Conservation (phyloP, 2,329 filamentous ascomycete species). For the Monosporascus sp. region DNA sequence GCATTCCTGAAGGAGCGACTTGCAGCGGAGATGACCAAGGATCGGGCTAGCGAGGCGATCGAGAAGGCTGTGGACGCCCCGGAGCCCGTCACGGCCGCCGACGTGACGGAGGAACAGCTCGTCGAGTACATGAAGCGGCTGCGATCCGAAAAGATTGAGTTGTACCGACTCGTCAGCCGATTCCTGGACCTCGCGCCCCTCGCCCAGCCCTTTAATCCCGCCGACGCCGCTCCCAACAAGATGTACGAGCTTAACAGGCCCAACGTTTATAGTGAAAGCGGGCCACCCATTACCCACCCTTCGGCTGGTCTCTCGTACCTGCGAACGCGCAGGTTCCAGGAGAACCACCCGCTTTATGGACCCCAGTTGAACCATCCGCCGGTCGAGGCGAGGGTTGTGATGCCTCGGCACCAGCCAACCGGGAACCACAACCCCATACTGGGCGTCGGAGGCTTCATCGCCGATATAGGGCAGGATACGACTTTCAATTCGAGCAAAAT, state of each 20-base stretch:
- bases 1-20: constrained; percentile 44
- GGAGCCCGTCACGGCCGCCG: constrained; percentile 22
- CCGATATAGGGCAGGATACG: constrained; percentile 35
- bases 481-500: constrained; percentile 28
- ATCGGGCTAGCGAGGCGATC: constrained; percentile 30
- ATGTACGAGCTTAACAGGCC: constrained; percentile 18
- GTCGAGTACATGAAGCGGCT: constrained; percentile 46
- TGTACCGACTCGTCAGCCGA: constrained; percentile 51
- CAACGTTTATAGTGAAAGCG: constrained; percentile 44
- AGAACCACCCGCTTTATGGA: constrained; percentile 58
- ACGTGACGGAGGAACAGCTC: constrained; percentile 47
- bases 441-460: constrained; percentile 51
- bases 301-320: constrained; percentile 59
- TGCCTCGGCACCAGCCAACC: constrained; percentile 29
- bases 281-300: constrained; percentile 56
- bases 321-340: constrained; percentile 47
- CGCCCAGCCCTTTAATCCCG: constrained; percentile 15
- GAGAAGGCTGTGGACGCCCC: constrained; percentile 31
- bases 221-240: constrained; percentile 13
- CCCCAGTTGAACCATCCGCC: constrained; percentile 47
- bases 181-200: constrained; percentile 59
- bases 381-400: constrained; percentile 45
- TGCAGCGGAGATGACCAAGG: constrained; percentile 38
- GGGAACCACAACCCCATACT: constrained; percentile 34
- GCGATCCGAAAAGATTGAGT: constrained; percentile 42